These are phyloP conservation scores for Wickerhamomyces queroliae DNA, from an alignment of 805 yeast genomes.

Conservation along the genomic window DNA sequence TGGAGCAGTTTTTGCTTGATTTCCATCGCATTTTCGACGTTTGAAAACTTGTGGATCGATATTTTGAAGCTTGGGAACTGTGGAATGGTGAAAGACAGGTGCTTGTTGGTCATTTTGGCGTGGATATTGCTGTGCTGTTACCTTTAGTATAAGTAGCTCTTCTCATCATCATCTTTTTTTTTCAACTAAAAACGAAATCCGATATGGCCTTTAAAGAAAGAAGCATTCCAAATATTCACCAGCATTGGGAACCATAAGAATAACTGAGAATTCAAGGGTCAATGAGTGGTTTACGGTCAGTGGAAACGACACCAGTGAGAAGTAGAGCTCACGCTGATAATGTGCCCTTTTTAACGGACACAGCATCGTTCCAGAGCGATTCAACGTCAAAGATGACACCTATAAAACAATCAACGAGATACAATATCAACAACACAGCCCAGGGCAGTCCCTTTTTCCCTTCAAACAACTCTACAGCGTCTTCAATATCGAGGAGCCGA, in stretches of 20 bases:
- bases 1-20: slow-evolving; percentile 40
- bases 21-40: slow-evolving; percentile 37
- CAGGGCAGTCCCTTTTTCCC: slow-evolving; percentile 8
- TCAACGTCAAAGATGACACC: background rate
- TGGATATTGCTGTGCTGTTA: too few species aligned
- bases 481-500: slow-evolving; percentile 6
- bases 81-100: slow-evolving; percentile 28
- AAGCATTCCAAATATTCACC: too few species aligned
- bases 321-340: background rate
- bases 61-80: slow-evolving; percentile 38
- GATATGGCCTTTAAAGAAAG: too few species aligned
- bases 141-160: too few species aligned
- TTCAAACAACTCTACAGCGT: slow-evolving; percentile 9
- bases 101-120: background rate
- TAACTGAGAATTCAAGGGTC: too few species aligned
- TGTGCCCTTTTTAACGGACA: background rate
- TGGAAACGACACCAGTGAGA: background rate
- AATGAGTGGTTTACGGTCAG: background rate
- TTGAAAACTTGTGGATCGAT: slow-evolving; percentile 36
- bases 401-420: background rate
- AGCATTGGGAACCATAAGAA: too few species aligned
- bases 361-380: slow-evolving; percentile 12
- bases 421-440: background rate
- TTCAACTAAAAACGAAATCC: too few species aligned
- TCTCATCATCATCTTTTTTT: too few species aligned